Conservation (phyloP, 495 filamentous ascomycete species). For the Podospora australis region DNA sequence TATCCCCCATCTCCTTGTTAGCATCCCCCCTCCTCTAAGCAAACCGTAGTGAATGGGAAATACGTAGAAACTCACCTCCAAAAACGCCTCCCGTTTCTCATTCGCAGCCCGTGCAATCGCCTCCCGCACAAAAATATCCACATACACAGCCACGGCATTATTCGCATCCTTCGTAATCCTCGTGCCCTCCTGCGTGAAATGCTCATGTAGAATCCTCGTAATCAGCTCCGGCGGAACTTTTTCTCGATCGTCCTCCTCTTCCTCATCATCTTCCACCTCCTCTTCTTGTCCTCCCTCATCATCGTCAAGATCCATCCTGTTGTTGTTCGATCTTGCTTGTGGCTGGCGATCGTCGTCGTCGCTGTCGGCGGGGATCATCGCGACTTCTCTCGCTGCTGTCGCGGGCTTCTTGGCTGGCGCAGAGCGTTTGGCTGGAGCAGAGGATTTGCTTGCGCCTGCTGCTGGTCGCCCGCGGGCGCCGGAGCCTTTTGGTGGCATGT, state of each 20-base stretch:
- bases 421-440: not conserved
- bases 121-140: constrained; percentile 89
- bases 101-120: constrained; percentile 75
- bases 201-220: constrained; percentile 66
- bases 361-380: not conserved
- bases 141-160: constrained; percentile 71
- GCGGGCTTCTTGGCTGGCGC: not conserved
- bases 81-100: constrained; percentile 61
- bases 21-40: constrained; percentile 48
- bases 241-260: constrained; percentile 28
- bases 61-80: too few relatives aligned
- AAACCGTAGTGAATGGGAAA: not conserved
- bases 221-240: constrained; percentile 70
- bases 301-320: constrained; percentile 18
- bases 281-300: constrained; percentile 13
- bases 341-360: not conserved
- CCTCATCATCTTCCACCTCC: constrained; percentile 21
- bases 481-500: constrained; percentile 15
- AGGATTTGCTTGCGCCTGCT: not conserved
- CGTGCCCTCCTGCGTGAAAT: constrained; percentile 62
- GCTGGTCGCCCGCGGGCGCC: constrained; percentile 1
- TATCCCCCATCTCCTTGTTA: constrained; percentile 18
- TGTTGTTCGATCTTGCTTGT: not conserved
- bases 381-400: not conserved
- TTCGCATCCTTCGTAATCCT: constrained; percentile 77